Percentiles rank a stretch among this genome's conserved stretches.
Evolutionary conservation across 148 eudicot species (phyloP).

Genomic region (Selenicereus undatus): DNA sequence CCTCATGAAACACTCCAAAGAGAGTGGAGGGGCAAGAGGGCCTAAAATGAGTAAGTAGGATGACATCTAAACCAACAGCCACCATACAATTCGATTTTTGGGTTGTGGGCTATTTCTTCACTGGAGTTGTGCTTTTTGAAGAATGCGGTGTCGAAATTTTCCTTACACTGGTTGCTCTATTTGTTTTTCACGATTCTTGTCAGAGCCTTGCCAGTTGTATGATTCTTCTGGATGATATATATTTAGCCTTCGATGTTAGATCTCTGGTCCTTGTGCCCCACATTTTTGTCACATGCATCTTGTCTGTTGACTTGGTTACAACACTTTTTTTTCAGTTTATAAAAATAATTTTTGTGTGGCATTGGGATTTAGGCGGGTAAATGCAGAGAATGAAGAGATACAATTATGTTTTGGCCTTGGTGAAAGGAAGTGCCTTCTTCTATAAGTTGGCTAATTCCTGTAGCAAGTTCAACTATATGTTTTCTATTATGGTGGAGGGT

Average conservation of each 20-base stretch:
- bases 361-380: not conserved
- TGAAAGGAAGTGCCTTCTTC: not conserved
- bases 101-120: not conserved
- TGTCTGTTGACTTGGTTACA: not conserved
- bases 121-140: not conserved
- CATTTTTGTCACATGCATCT: not conserved
- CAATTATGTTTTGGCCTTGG: not conserved
- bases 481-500: too few species aligned
- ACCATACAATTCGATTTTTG: not conserved
- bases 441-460: too few species aligned
- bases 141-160: not conserved
- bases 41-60: not conserved
- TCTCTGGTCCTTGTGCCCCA: not conserved
- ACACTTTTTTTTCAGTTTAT: not conserved
- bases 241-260: not conserved
- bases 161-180: not conserved
- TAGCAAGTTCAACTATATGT: too few species aligned
- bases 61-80: too few species aligned
- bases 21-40: not conserved
- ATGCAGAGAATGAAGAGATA: not conserved
- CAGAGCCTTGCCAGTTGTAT: not conserved
- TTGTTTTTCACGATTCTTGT: not conserved
- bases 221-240: not conserved
- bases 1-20: not conserved
- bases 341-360: not conserved